phyloP scores from a whole-genome alignment of 1,284 basidiomycete genomes.

The Filobasidium uniguttulatum region DNA sequence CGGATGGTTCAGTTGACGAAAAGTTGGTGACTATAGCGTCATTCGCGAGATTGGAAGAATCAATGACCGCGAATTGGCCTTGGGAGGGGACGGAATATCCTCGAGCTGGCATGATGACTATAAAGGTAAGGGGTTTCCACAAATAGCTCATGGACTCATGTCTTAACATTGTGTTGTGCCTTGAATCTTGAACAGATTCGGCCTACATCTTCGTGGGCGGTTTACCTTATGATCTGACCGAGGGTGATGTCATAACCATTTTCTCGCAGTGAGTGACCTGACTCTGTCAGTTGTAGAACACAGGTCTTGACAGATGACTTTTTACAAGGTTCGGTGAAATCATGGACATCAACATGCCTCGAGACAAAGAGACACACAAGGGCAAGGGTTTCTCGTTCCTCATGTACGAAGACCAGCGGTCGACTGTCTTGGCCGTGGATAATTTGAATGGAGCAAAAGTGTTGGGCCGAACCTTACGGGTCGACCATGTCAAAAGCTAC shows the following conservation, averaged over 20 bases:
- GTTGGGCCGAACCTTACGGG: slow-evolving; percentile 64
- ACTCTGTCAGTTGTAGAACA: neutral
- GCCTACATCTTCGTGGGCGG: slow-evolving; percentile 91
- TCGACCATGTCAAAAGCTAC: slow-evolving; percentile 91
- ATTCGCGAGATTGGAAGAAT: slow-evolving; percentile 86
- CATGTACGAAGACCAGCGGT: slow-evolving; percentile 98
- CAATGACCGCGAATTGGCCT: slow-evolving; percentile 79
- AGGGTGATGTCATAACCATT: slow-evolving; percentile 94
- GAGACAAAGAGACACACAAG: slow-evolving; percentile 80
- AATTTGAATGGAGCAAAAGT: slow-evolving; percentile 93
- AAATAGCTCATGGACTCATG: neutral
- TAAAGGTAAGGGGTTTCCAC: slow-evolving; percentile 48
- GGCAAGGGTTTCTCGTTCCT: slow-evolving; percentile 85
- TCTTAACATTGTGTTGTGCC: neutral
- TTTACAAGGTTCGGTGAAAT: slow-evolving; percentile 73
- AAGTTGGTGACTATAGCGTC: slow-evolving; percentile 52
- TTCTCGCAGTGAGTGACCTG: slow-evolving; percentile 75
- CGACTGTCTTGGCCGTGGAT: slow-evolving; percentile 91
- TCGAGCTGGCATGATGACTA: slow-evolving; percentile 97
- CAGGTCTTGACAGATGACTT: neutral
- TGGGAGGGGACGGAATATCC: slow-evolving; percentile 50
- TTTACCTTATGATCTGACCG: slow-evolving; percentile 70
- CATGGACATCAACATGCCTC: slow-evolving; percentile 84
- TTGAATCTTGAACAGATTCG: slow-evolving; percentile 48
- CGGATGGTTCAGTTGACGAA: too few species aligned